Base-by-base conservation (phyloP, 2,329 filamentous ascomycete genomes). In the Fusarium sp. region DNA sequence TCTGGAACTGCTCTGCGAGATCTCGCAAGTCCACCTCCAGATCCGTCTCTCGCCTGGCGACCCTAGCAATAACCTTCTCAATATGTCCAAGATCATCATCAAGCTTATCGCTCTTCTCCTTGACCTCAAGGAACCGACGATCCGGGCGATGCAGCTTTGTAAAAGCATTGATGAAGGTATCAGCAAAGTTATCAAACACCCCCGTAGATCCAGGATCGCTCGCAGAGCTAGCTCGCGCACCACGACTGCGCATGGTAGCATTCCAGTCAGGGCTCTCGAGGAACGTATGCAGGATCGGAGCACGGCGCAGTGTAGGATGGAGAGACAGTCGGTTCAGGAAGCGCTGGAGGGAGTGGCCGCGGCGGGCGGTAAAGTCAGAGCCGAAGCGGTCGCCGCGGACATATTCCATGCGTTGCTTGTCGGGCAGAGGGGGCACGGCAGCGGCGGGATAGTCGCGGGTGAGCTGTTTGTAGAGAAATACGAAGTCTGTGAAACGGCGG, bases 351-450 rank as follows among this genome's bases (percentile, higher is more conserved):
- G 95, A 98, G 85, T 95, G 93, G 56, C 94, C 95, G 75, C 96
- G 91, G 38, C 96, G 91, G 50, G 91, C 87, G 38, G 95, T 99
- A 81, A 99, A 99, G 83, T 98, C 96, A 55, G 92, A 84, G 14
- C 95, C 95, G 82, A 99, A 99, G 71, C 96, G 92, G 85, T 98
- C 95, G 76, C 96, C 96, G 39, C 95, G 93, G 57, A 98, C 96
- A 80, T 98, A 98, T 80, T 97, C 95, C 93, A 99, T 97, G 84
- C 97, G 97, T 86, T 98, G 95, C 87, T 98, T 99, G 84, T 98
- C 96, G 59, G 96, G 96, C 60, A 99, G 87, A 51, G 96, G 96
- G 35, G 96, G 96, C 7, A 99, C 94, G 53, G 96, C 96, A 82
- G 93, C 94, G 84, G 94, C 93, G 67, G 95, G 94, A 78, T 94